Evolutionary conservation across 257 asterid species (phyloP).

Genomic region (Solanum piurae): DNA sequence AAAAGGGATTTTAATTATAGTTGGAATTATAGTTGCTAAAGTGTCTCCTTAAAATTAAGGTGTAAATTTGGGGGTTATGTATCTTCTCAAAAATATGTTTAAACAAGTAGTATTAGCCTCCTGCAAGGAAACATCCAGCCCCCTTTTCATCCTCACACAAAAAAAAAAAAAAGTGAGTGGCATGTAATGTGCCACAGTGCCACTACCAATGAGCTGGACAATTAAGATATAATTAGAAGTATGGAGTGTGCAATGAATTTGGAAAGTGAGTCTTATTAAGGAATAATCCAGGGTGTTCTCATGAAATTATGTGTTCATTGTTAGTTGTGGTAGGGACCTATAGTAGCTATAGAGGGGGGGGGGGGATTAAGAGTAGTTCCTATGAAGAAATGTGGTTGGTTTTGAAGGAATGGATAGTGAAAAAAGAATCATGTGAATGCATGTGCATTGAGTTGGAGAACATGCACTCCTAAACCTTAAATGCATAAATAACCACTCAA

Average conservation of each 20-base stretch:
- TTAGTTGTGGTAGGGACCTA: not conserved
- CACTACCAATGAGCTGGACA: conserved; percentile 28
- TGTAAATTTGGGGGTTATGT: not conserved
- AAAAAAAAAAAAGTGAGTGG: not conserved
- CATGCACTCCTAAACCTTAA: conserved; percentile 17
- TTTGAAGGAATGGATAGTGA: not conserved
- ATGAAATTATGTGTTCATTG: not conserved
- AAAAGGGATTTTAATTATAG: not conserved
- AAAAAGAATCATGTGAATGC: conserved; percentile 56
- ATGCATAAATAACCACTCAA: not conserved
- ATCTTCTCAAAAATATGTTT: not conserved
- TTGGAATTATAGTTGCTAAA: too few relatives aligned
- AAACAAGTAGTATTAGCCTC: conserved; percentile 2
- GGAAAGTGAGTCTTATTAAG: conserved; percentile 35
- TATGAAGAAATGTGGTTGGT: conserved; percentile 4
- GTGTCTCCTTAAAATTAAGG: not conserved
- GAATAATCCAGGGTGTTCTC: conserved; percentile 68
- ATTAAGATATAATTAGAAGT: not conserved
- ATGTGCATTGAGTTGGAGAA: conserved; percentile 51
- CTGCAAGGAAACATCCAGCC: conserved; percentile 18
- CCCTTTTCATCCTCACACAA: not conserved
- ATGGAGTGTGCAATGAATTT: conserved; percentile 37
- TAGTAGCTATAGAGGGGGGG: not conserved
- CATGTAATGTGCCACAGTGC: conserved; percentile 2
- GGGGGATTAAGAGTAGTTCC: conserved; percentile 4